phyloP scores from a whole-genome alignment of 1,284 basidiomycete species.

The Moesziomyces parantarcticus region DNA sequence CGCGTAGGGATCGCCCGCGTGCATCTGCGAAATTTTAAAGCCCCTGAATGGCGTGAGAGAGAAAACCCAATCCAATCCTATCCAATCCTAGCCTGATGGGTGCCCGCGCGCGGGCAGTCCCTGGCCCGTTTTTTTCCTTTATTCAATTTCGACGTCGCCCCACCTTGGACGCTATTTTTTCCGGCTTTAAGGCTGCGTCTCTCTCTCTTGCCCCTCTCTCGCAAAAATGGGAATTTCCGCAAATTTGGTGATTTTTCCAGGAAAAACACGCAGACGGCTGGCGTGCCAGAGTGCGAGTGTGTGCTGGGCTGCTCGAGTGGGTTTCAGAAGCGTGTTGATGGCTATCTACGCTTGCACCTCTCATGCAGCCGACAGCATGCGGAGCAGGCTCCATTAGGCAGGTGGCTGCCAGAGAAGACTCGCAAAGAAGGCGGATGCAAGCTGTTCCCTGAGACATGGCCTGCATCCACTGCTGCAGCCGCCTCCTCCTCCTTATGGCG shows the following conservation, averaged over 20 bases:
- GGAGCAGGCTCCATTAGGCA: slow-evolving; percentile 19
- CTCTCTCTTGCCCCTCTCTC: too few relatives aligned
- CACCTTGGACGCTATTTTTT: not conserved
- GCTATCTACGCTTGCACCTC: slow-evolving; percentile 15
- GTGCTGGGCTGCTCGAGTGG: slow-evolving; percentile 1
- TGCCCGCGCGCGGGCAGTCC: not conserved
- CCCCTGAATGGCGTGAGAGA: not conserved
- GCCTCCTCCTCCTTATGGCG: too few relatives aligned
- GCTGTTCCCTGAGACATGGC: not conserved
- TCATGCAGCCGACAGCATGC: slow-evolving; percentile 4
- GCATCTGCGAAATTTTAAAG: not conserved
- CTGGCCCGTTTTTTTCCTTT: not conserved
- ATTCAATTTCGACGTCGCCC: not conserved
- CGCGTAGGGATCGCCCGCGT: not conserved
- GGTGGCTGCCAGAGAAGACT: not conserved
- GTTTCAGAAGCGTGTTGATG: slow-evolving; percentile 1
- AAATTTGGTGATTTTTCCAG: not conserved
- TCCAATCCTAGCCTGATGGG: too few relatives aligned
- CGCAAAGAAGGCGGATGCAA: too few relatives aligned
- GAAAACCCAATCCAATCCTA: too few relatives aligned
- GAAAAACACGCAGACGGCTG: not conserved
- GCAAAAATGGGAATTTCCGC: slow-evolving; percentile 3
- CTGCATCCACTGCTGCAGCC: not conserved
- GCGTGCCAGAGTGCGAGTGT: too few relatives aligned
- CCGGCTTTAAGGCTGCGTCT: not conserved